These are phyloP conservation scores for Phytophthora chlamydospora DNA, from an alignment of 352 stramenopile genomes.

Conservation along the genomic window DNA sequence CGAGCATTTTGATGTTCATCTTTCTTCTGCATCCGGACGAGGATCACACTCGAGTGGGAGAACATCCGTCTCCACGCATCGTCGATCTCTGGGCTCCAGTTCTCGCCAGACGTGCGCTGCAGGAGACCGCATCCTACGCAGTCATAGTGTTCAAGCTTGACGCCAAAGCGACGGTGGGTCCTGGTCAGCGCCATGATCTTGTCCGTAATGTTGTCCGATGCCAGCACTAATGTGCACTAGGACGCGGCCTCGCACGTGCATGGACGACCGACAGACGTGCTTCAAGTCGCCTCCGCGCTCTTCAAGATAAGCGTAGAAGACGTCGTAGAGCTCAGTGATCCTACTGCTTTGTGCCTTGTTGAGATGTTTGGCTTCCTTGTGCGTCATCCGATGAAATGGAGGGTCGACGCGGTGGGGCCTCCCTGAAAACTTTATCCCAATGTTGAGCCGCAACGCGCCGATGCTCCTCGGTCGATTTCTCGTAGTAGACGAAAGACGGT, in stretches of 20 bases:
- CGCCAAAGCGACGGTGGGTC: slow-evolving; percentile 57
- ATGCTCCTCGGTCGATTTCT: slow-evolving; percentile 52
- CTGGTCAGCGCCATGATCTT: slow-evolving; percentile 47
- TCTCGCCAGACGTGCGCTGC: slow-evolving; percentile 39
- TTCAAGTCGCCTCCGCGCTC: slow-evolving; percentile 52
- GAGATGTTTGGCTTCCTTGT: slow-evolving; percentile 32
- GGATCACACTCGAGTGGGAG: slow-evolving; percentile 49
- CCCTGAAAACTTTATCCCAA: slow-evolving; percentile 54
- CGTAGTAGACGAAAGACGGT: slow-evolving; percentile 41
- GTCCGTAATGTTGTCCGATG: slow-evolving; percentile 41
- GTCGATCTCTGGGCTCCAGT: slow-evolving; percentile 47
- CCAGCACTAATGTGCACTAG: slow-evolving; percentile 63
- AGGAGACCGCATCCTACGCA: slow-evolving; percentile 44
- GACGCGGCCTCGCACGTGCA: slow-evolving; percentile 52
- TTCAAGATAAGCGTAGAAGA: slow-evolving; percentile 57
- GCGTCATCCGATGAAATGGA: slow-evolving; percentile 1
- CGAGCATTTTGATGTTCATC: slow-evolving; percentile 29
- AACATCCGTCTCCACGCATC: slow-evolving; percentile 52
- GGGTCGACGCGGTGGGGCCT: slow-evolving; percentile 15
- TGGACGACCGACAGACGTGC: slow-evolving; percentile 59
- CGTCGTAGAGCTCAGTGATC: slow-evolving; percentile 53
- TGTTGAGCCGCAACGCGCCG: slow-evolving; percentile 42
- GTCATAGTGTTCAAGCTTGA: slow-evolving; percentile 55
- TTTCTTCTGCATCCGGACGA: slow-evolving; percentile 45
- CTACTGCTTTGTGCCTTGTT: slow-evolving; percentile 38